Base-by-base conservation (phyloP, 306 rosid genomes). In the Acacia acuminata region DNA sequence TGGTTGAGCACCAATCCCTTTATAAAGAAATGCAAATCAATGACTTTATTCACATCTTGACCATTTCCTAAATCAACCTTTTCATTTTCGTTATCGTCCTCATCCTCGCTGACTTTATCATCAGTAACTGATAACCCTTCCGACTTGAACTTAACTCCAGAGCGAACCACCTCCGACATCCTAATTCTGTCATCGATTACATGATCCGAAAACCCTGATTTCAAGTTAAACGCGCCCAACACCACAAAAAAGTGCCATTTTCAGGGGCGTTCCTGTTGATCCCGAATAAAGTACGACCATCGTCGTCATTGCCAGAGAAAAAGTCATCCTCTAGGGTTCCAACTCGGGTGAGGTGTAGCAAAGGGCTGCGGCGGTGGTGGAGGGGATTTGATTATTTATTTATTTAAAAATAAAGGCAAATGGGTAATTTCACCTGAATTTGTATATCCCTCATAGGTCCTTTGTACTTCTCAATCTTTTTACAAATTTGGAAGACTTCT, bases 321-420 rank as follows among this genome's bases (percentile, higher is more conserved):
- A 93, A 91, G 72, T 94, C 97, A 4, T 91, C 99, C 19, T 92
- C 98, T 45, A 96, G 92, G 88, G 98, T 92, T 76, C 97, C 94
- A 65, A 94, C 97, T 2, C 97, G 92, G 71, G 98, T 90, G 71
- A 94, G 98, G 71, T 94, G 98, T 2, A 96, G 94, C 9, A 94
- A 92, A 4, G 97, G 97, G 2, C 93, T 94, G 11, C 86, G 91
- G 17, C 83, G 79, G 25, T 81, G 88, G 51, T 87, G 90, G 63
- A 27, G 27, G 27, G 27, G 27, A 27, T 27, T 27, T 27, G 0
- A 27, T 27, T 27, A 27, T 27, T 27, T 27, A 27, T 27, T 27
- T 27, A 27, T 27, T 27, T 27, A 27, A 27, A 27, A 27, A 0
- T 27, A 27, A 27, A 1, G 27, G 1, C 27, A 27, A 27, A 27